phyloP scores from a whole-genome alignment of 768 basidiomycete genomes.

The Favolaschia claudopus region DNA sequence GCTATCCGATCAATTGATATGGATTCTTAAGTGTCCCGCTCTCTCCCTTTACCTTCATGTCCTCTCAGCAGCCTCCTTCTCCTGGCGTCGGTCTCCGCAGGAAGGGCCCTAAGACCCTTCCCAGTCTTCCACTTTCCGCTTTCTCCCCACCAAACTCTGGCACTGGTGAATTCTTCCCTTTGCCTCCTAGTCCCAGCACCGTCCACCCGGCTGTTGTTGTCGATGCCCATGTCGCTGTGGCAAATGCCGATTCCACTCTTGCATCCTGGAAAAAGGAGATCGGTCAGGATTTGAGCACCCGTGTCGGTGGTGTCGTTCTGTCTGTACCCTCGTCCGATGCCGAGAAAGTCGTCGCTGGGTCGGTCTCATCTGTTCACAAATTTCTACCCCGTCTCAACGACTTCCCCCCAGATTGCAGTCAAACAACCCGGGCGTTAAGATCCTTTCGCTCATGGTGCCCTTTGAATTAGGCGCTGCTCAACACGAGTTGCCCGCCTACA shows the following conservation, averaged over 20 bases:
- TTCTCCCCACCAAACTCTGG: slow-evolving; percentile 78
- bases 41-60: background rate
- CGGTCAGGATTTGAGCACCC: slow-evolving; percentile 51
- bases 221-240: slow-evolving; percentile 70
- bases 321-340: slow-evolving; percentile 53
- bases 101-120: slow-evolving; percentile 70
- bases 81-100: slow-evolving; percentile 59
- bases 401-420: slow-evolving; percentile 24
- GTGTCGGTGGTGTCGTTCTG: slow-evolving; percentile 65
- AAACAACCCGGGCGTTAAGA: slow-evolving; percentile 37
- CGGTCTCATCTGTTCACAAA: slow-evolving; percentile 35
- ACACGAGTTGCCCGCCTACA: slow-evolving; percentile 46
- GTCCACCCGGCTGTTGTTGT: slow-evolving; percentile 69
- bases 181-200: slow-evolving; percentile 72
- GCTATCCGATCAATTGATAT: slow-evolving; percentile 27
- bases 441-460: slow-evolving; percentile 68
- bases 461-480: slow-evolving; percentile 61
- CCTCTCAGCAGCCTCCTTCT: slow-evolving; percentile 36
- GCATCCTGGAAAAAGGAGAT: slow-evolving; percentile 61
- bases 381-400: slow-evolving; percentile 4
- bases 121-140: slow-evolving; percentile 76
- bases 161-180: slow-evolving; percentile 69
- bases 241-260: slow-evolving; percentile 48
- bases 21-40: background rate
- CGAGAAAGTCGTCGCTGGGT: slow-evolving; percentile 55